Evolutionary conservation across 2,329 filamentous ascomycete genomes (phyloP).

Genomic region (Sporothrix globosa): DNA sequence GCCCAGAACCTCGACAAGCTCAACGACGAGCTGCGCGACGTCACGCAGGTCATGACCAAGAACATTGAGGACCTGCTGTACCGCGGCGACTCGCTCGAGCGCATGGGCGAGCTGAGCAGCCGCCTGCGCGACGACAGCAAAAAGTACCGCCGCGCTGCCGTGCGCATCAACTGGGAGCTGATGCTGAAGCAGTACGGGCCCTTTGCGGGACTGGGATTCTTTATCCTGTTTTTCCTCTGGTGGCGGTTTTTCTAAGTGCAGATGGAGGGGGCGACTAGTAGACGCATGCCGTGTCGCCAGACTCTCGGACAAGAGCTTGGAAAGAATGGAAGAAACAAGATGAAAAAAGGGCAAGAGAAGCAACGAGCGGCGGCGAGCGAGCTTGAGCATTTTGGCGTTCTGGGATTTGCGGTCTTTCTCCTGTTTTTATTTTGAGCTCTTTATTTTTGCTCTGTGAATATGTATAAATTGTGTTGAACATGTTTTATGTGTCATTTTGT

Average conservation of each 20-base stretch:
- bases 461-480: neutral
- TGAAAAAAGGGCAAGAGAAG: neutral
- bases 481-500: neutral
- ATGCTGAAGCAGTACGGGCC: conserved; percentile 96
- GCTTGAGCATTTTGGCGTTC: conserved; percentile 25
- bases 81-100: conserved; percentile 87
- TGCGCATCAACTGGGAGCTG: conserved; percentile 97
- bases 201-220: conserved; percentile 76
- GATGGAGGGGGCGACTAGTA: neutral
- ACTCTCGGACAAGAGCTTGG: neutral
- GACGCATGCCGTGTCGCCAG: neutral
- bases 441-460: neutral
- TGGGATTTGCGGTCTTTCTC: neutral
- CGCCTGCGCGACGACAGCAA: conserved; percentile 87
- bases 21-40: conserved; percentile 95
- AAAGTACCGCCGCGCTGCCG: conserved; percentile 90
- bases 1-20: conserved; percentile 91
- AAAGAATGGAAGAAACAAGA: neutral
- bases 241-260: conserved; percentile 79
- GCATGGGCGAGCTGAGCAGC: conserved; percentile 94
- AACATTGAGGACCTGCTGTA: conserved; percentile 98
- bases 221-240: conserved; percentile 85
- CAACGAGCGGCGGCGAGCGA: neutral
- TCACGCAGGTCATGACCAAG: conserved; percentile 99
- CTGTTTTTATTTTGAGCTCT: neutral